A percentile compares a stretch with the other conserved stretches of the same genome.
These are phyloP conservation scores for Phytophthora melonis DNA, from an alignment of 352 stramenopile species.

Conservation along the genomic window DNA sequence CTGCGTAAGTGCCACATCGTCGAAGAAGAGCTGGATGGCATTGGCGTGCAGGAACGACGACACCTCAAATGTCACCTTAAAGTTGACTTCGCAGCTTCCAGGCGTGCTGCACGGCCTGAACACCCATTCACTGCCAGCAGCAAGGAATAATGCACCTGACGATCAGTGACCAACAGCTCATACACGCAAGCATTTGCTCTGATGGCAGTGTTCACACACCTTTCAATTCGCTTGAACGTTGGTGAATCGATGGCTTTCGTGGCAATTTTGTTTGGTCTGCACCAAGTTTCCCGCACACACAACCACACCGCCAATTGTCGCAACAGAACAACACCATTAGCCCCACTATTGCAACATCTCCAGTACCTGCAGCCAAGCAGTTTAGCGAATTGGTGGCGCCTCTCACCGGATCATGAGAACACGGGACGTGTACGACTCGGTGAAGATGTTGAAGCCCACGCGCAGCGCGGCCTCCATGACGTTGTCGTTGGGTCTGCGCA, in stretches of 20 bases:
- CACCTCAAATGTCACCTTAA: slow-evolving; percentile 87
- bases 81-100: slow-evolving; percentile 76
- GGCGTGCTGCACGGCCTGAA: slow-evolving; percentile 62
- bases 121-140: slow-evolving; percentile 66
- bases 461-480: slow-evolving; percentile 81
- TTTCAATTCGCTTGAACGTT: slow-evolving; percentile 90
- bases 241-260: slow-evolving; percentile 85
- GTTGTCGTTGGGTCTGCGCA: slow-evolving; percentile 75
- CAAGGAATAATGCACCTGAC: background rate
- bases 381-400: background rate
- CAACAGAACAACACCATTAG: slow-evolving; percentile 2
- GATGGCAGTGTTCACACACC: slow-evolving; percentile 36
- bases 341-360: background rate
- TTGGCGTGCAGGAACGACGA: slow-evolving; percentile 83
- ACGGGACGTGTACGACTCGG: slow-evolving; percentile 84
- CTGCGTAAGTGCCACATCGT: slow-evolving; percentile 83
- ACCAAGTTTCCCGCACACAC: background rate
- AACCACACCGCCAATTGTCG: background rate
- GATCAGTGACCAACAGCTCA: slow-evolving; percentile 17
- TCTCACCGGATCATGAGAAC: slow-evolving; percentile 78
- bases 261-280: slow-evolving; percentile 73
- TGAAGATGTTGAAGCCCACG: slow-evolving; percentile 86
- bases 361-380: background rate
- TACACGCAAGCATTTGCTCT: background rate
- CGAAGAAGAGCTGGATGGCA: slow-evolving; percentile 87